A percentile compares a stretch with the other conserved stretches of the same genome.
Evolutionary conservation across 305 asterid genomes (phyloP).

Genomic region (Fraxinus nigra): DNA sequence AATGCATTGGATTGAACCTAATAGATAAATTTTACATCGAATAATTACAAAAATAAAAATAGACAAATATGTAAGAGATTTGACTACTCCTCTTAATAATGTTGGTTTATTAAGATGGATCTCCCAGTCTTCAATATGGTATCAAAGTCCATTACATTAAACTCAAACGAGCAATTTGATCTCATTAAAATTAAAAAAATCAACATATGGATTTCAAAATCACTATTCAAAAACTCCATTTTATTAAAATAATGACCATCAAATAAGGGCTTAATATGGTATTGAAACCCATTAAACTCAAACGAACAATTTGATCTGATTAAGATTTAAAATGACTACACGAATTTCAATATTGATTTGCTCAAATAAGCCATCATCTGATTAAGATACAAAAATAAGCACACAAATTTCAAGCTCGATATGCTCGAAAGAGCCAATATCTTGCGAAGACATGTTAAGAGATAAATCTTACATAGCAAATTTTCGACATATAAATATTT

Average conservation of each 20-base stretch:
- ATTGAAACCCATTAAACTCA: no score
- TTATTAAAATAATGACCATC: no score
- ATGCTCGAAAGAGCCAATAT: neutral
- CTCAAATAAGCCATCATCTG: neutral
- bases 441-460: no score
- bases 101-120: no score
- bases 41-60: no score
- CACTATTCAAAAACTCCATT: neutral
- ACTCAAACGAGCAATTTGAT: neutral
- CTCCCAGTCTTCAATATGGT: neutral
- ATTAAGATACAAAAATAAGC: neutral
- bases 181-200: no score
- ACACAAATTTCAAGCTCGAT: no score
- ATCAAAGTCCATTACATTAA: neutral
- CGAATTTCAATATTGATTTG: neutral
- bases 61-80: neutral
- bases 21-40: neutral
- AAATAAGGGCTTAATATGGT: no score
- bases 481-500: no score
- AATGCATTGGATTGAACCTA: neutral
- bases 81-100: no score
- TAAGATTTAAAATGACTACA: neutral
- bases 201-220: neutral
- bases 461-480: neutral
- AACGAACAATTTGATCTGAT: no score